Conservation (phyloP, 305 asterid species). For the Fraxinus sp. region DNA sequence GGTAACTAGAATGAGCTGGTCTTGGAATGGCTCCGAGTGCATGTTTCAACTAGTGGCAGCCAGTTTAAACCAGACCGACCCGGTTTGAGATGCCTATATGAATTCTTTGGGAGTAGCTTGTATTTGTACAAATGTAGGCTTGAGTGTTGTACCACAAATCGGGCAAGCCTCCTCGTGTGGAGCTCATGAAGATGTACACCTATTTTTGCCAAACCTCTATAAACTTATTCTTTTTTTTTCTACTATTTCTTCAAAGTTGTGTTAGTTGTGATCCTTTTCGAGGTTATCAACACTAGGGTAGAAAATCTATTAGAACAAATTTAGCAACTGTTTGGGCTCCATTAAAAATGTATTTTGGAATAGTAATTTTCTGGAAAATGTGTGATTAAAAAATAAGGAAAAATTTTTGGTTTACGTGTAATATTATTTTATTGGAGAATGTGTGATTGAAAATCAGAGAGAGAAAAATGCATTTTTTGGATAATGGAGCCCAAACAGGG, state of each 20-base stretch:
- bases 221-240: neutral
- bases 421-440: too few species aligned
- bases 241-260: neutral
- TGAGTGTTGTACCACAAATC: neutral
- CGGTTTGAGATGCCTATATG: neutral
- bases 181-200: neutral
- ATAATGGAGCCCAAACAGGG: too few species aligned
- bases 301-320: neutral
- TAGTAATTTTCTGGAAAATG: too few species aligned
- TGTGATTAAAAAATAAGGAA: too few species aligned
- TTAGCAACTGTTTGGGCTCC: neutral
- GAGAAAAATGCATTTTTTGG: too few species aligned
- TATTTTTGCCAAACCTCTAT: neutral
- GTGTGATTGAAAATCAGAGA: too few species aligned
- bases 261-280: neutral
- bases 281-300: neutral
- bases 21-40: neutral
- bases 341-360: too few species aligned
- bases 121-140: neutral
- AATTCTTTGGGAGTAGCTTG: neutral
- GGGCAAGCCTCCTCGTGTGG: neutral
- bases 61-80: neutral
- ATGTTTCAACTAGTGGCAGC: neutral
- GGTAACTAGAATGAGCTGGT: neutral
- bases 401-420: too few species aligned